A percentile compares a stretch with the other conserved stretches of the same genome.
These are phyloP conservation scores for Austroboletus festivus DNA, from an alignment of 768 basidiomycete genomes.

Conservation along the genomic window DNA sequence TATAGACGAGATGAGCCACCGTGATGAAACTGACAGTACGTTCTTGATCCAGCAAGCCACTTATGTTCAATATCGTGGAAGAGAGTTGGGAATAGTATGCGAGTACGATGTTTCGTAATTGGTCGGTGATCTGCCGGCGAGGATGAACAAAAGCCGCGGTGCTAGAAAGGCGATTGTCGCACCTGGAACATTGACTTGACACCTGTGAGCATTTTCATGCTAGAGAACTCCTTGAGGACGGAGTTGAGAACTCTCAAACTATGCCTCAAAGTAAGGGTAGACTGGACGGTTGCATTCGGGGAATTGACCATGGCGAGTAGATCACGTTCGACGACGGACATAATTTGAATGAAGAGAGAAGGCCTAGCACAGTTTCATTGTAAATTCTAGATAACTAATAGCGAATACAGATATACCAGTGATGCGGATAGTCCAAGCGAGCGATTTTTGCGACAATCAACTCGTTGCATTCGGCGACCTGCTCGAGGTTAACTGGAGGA, in stretches of 20 bases:
- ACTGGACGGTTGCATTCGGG: conserved; percentile 38
- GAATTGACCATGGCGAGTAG: conserved; percentile 49
- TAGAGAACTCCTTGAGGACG: conserved; percentile 67
- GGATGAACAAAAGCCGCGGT: neutral
- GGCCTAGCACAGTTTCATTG: conserved; percentile 14
- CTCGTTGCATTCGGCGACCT: conserved; percentile 78
- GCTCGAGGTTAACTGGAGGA: conserved; percentile 3
- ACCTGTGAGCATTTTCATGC: conserved; percentile 67
- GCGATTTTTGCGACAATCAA: conserved; percentile 74
- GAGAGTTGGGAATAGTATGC: conserved; percentile 57
- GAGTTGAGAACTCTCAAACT: conserved; percentile 61
- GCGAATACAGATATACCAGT: conserved; percentile 50
- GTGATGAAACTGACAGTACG: conserved; percentile 45
- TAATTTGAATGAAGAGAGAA: conserved; percentile 37
- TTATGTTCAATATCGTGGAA: conserved; percentile 33
- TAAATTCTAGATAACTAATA: neutral
- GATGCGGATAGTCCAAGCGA: conserved; percentile 68
- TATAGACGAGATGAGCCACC: conserved; percentile 69
- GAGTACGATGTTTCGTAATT: conserved; percentile 52
- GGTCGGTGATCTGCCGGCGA: conserved; percentile 20
- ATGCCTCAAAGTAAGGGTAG: conserved; percentile 53
- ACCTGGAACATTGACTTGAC: conserved; percentile 65
- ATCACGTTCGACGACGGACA: conserved; percentile 51
- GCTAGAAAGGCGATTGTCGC: conserved; percentile 14
- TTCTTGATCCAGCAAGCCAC: conserved; percentile 34